These are phyloP conservation scores for Phytophthora colocasiae DNA, from an alignment of 352 stramenopile species.

Conservation along the genomic window DNA sequence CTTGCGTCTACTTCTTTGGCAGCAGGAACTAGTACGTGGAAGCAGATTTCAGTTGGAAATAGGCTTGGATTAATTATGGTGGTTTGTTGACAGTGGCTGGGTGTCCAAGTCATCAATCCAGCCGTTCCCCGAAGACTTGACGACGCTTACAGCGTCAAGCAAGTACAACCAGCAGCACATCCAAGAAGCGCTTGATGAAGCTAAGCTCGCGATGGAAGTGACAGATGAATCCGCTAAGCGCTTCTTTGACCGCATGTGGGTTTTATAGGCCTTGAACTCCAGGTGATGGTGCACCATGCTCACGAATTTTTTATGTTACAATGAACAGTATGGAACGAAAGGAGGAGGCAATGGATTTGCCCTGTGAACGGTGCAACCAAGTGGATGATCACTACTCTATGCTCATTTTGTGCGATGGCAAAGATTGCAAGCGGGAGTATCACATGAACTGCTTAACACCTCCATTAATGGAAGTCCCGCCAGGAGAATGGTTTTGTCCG, in stretches of 20 bases:
- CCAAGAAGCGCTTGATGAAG: slow-evolving; percentile 77
- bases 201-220: slow-evolving; percentile 69
- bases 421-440: slow-evolving; percentile 85
- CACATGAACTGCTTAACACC: slow-evolving; percentile 87
- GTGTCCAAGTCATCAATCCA: slow-evolving; percentile 75
- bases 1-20: slow-evolving; percentile 89
- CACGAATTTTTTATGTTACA: slow-evolving; percentile 9
- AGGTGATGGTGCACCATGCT: background rate
- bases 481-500: slow-evolving; percentile 83
- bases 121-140: slow-evolving; percentile 72
- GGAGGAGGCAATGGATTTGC: slow-evolving; percentile 72
- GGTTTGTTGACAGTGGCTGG: slow-evolving; percentile 62
- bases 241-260: slow-evolving; percentile 88
- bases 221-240: slow-evolving; percentile 56
- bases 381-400: slow-evolving; percentile 85
- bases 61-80: slow-evolving; percentile 1
- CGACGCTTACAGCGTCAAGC: slow-evolving; percentile 63
- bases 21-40: slow-evolving; percentile 85
- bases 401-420: slow-evolving; percentile 85
- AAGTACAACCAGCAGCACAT: slow-evolving; percentile 80
- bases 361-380: slow-evolving; percentile 85
- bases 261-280: slow-evolving; percentile 5
- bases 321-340: slow-evolving; percentile 70
- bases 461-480: slow-evolving; percentile 65
- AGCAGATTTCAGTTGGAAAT: background rate